Evolutionary conservation across 2,329 filamentous ascomycete species (phyloP).

Genomic region (Pestalotiopsis sp.): DNA sequence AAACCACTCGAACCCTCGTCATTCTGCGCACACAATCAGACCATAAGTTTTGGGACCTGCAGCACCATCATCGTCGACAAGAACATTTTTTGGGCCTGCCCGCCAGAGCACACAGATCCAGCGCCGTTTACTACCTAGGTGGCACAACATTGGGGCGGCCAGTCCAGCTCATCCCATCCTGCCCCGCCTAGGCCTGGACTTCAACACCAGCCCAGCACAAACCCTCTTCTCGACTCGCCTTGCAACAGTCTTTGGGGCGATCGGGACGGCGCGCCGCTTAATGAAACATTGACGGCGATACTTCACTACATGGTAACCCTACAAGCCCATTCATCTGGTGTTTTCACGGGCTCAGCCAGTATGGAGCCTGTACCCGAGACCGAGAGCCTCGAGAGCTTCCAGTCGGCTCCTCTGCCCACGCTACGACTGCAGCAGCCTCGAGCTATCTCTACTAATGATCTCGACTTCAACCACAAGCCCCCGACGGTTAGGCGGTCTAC

Average conservation of each 20-base stretch:
- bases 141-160: background rate
- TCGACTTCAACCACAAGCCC: constrained; percentile 52
- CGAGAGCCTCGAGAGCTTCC: constrained; percentile 69
- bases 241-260: background rate
- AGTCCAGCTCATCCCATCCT: background rate
- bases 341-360: constrained; percentile 18
- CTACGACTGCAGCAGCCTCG: constrained; percentile 50
- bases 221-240: background rate
- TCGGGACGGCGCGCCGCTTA: background rate
- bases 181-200: background rate
- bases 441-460: constrained; percentile 36
- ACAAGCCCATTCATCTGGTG: background rate
- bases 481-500: constrained; percentile 59
- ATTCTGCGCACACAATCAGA: background rate
- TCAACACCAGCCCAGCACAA: background rate
- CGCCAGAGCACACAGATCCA: too few relatives aligned
- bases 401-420: constrained; percentile 57
- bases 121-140: too few relatives aligned
- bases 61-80: background rate
- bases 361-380: constrained; percentile 73
- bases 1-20: background rate
- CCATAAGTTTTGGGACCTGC: background rate
- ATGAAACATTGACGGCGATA: background rate
- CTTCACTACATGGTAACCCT: background rate
- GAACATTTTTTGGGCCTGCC: background rate